These are phyloP conservation scores for Aspergillus persii DNA, from an alignment of 2,329 filamentous ascomycete genomes.

Conservation along the genomic window DNA sequence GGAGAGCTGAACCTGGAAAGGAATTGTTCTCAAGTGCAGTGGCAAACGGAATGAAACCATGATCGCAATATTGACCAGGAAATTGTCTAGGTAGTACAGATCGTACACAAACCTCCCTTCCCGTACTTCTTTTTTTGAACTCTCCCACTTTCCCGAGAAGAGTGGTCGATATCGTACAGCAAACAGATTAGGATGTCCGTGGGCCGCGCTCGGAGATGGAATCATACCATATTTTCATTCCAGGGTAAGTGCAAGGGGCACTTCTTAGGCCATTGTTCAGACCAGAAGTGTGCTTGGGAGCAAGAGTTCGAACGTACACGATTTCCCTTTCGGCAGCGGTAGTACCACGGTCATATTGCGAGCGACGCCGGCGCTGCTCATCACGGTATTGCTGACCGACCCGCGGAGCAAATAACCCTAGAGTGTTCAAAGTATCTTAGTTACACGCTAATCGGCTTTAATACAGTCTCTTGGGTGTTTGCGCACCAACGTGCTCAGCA, in stretches of 20 bases:
- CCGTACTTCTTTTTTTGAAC: not conserved
- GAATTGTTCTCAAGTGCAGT: not conserved
- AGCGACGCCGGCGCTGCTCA: conserved; percentile 72
- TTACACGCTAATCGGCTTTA: not conserved
- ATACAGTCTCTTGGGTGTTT: not conserved
- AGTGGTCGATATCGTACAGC: not conserved
- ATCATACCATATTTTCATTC: conserved; percentile 24
- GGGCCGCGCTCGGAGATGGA: conserved; percentile 17
- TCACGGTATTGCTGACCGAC: conserved; percentile 70
- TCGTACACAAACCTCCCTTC: not conserved
- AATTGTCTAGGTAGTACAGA: not conserved
- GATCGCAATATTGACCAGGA: not conserved
- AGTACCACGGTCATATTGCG: conserved; percentile 79
- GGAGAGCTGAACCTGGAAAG: not conserved
- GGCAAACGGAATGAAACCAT: not conserved
- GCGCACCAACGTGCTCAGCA: conserved; percentile 75
- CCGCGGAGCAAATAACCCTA: conserved; percentile 70
- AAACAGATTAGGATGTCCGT: conserved; percentile 15
- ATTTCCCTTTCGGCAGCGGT: conserved; percentile 67
- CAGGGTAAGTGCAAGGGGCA: conserved; percentile 26
- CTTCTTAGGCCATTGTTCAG: conserved; percentile 20
- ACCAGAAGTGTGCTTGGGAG: conserved; percentile 17
- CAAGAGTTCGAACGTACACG: conserved; percentile 26
- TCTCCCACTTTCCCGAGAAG: not conserved
- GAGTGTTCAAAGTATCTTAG: not conserved